These are phyloP conservation scores for Xylariaceae sp. DNA, from an alignment of 2,329 filamentous ascomycete species.

Conservation along the genomic window DNA sequence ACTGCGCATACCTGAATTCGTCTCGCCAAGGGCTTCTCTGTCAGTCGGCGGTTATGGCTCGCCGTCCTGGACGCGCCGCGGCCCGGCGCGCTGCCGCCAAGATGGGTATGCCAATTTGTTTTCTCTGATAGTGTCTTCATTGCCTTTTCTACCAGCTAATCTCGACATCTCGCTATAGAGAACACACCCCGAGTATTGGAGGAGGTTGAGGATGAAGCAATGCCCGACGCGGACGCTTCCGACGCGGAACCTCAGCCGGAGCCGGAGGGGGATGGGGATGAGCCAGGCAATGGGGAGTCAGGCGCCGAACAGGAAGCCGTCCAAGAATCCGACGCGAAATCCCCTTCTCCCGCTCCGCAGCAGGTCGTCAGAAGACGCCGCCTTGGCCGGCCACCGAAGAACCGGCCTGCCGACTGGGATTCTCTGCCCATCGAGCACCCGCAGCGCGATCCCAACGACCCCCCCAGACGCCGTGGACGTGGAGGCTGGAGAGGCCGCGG, in stretches of 20 bases:
- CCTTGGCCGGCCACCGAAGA: conserved; percentile 80
- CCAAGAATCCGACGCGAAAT: conserved; percentile 35
- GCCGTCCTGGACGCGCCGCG: conserved; percentile 35
- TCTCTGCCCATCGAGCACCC: conserved; percentile 47
- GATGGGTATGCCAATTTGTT: conserved; percentile 32
- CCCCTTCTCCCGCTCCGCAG: conserved; percentile 48
- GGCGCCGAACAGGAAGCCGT: conserved; percentile 24
- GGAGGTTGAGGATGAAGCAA: conserved; percentile 41
- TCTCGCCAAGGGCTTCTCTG: too few relatives aligned
- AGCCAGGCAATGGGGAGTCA: conserved; percentile 34
- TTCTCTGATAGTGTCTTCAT: too few relatives aligned
- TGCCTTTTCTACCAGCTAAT: conserved; percentile 4
- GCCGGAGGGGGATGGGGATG: conserved; percentile 30
- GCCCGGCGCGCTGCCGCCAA: conserved; percentile 36
- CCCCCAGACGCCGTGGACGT: conserved; percentile 57
- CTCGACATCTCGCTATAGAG: conserved; percentile 25
- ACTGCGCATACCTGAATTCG: not conserved
- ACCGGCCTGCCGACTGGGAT: conserved; percentile 73
- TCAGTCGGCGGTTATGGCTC: too few relatives aligned
- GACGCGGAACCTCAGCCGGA: conserved; percentile 22
- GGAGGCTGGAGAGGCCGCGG: conserved; percentile 64
- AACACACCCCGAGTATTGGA: conserved; percentile 42
- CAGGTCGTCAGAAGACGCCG: conserved; percentile 66
- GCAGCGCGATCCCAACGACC: conserved; percentile 43
- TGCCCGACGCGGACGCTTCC: conserved; percentile 38